A percentile compares a stretch with the other conserved stretches of the same genome.
phyloP scores from a whole-genome alignment of 106 monocot genomes.

The Platanthera guangdongensis region DNA sequence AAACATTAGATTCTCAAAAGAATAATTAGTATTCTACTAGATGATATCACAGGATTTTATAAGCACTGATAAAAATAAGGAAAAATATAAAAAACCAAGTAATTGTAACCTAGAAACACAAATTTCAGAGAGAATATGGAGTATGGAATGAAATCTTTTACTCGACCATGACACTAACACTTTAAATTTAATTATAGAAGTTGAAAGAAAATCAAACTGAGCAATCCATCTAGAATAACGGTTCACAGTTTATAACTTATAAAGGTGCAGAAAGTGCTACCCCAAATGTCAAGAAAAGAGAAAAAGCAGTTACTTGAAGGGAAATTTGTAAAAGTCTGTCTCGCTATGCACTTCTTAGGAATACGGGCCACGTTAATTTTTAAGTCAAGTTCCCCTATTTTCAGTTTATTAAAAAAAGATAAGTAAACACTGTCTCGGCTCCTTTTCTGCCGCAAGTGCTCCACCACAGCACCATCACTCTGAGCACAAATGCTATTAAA shows the following conservation, averaged over 20 bases:
- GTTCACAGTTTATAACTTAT: background rate
- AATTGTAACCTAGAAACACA: background rate
- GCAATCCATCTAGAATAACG: background rate
- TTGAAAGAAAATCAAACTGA: background rate
- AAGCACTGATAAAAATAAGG: background rate
- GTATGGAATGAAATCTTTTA: background rate
- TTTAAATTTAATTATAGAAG: background rate
- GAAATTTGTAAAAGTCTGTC: background rate
- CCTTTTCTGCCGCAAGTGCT: background rate
- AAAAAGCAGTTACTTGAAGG: background rate
- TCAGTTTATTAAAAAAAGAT: background rate
- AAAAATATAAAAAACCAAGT: too few species aligned
- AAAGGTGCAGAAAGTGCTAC: background rate
- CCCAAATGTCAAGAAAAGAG: background rate
- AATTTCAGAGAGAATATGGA: background rate
- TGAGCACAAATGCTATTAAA: background rate
- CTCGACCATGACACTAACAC: background rate
- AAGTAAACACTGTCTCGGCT: background rate
- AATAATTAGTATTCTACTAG: background rate
- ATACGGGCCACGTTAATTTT: background rate
- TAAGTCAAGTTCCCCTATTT: background rate
- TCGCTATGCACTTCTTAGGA: background rate
- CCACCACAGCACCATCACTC: background rate
- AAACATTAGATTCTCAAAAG: slow-evolving; percentile 9
- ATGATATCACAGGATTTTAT: background rate